A percentile compares a stretch with the other conserved stretches of the same genome.
Conservation (phyloP, 768 basidiomycete species). For the Daedaleopsis nitida region DNA sequence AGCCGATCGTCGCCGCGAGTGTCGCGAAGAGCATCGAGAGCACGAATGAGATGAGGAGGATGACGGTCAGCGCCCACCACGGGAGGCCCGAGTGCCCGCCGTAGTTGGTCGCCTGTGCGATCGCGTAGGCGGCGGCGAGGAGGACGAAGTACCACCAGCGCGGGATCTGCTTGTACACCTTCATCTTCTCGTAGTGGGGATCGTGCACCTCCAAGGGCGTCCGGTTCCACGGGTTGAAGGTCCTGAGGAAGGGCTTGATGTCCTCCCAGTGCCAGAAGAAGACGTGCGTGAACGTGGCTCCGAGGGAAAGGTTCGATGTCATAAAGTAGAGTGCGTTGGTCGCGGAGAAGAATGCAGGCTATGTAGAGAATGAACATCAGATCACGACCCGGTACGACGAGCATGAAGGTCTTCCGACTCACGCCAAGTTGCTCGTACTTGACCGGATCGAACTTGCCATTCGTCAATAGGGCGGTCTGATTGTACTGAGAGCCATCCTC, state of each 20-base stretch:
- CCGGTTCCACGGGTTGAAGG: slow-evolving; percentile 38
- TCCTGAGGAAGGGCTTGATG: slow-evolving; percentile 36
- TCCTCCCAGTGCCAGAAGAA: slow-evolving; percentile 40
- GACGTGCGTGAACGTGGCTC: slow-evolving; percentile 37
- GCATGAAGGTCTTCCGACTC: neutral
- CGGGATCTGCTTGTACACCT: slow-evolving; percentile 45
- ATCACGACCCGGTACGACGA: neutral
- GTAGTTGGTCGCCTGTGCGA: slow-evolving; percentile 51
- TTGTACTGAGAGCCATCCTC: slow-evolving; percentile 31
- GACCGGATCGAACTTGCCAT: slow-evolving; percentile 30
- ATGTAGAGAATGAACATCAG: neutral
- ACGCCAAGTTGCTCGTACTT: slow-evolving; percentile 31
- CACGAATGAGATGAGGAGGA: slow-evolving; percentile 51
- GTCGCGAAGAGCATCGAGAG: slow-evolving; percentile 62
- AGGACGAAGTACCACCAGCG: slow-evolving; percentile 54
- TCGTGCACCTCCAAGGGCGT: slow-evolving; percentile 31
- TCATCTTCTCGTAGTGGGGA: slow-evolving; percentile 61
- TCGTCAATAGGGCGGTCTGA: slow-evolving; percentile 54
- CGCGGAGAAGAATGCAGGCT: slow-evolving; percentile 40
- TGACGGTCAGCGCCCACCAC: slow-evolving; percentile 53
- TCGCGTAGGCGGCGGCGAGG: slow-evolving; percentile 46
- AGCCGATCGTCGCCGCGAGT: slow-evolving; percentile 38
- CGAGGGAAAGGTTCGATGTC: slow-evolving; percentile 37
- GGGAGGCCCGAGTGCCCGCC: slow-evolving; percentile 55
- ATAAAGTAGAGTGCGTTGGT: slow-evolving; percentile 38